These are phyloP conservation scores for Moesziomyces parantarcticus DNA, from an alignment of 1,284 basidiomycete genomes.

Conservation along the genomic window DNA sequence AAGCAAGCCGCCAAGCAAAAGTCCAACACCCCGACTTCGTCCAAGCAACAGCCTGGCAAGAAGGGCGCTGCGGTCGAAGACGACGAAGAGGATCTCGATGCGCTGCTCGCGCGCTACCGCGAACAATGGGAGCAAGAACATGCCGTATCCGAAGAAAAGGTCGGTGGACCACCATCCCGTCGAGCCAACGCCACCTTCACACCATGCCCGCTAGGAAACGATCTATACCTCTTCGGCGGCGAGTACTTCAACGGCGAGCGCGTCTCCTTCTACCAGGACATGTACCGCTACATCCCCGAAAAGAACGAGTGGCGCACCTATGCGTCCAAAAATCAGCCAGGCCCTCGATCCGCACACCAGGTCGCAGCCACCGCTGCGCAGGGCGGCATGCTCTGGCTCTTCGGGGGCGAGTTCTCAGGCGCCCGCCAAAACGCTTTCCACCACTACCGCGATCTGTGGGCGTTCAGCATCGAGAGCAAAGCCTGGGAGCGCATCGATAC, in stretches of 20 bases:
- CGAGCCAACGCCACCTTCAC: constrained; percentile 66
- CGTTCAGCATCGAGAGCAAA: constrained; percentile 68
- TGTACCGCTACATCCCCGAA: constrained; percentile 64
- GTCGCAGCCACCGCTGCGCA: constrained; percentile 59
- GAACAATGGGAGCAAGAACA: constrained; percentile 64
- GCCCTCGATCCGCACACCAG: constrained; percentile 65
- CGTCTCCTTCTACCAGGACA: constrained; percentile 64
- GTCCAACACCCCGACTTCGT: constrained; percentile 13
- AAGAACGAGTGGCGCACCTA: constrained; percentile 64
- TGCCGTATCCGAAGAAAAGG: constrained; percentile 57
- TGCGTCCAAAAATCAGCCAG: constrained; percentile 62
- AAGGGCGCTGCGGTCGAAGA: constrained; percentile 42
- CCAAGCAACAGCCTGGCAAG: constrained; percentile 45
- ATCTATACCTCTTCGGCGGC: constrained; percentile 66
- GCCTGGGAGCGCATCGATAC: constrained; percentile 91
- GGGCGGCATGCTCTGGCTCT: constrained; percentile 67
- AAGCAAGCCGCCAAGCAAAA: constrained; percentile 55
- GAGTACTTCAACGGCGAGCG: constrained; percentile 67
- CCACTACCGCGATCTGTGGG: constrained; percentile 79
- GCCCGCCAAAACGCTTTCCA: constrained; percentile 87
- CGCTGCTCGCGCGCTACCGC: constrained; percentile 58
- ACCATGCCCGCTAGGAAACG: constrained; percentile 64
- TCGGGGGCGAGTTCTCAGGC: constrained; percentile 73
- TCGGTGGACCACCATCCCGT: constrained; percentile 55
- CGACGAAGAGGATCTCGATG: constrained; percentile 66